phyloP scores from a whole-genome alignment of 139 green algal genomes.

The Gonium pectorale region DNA sequence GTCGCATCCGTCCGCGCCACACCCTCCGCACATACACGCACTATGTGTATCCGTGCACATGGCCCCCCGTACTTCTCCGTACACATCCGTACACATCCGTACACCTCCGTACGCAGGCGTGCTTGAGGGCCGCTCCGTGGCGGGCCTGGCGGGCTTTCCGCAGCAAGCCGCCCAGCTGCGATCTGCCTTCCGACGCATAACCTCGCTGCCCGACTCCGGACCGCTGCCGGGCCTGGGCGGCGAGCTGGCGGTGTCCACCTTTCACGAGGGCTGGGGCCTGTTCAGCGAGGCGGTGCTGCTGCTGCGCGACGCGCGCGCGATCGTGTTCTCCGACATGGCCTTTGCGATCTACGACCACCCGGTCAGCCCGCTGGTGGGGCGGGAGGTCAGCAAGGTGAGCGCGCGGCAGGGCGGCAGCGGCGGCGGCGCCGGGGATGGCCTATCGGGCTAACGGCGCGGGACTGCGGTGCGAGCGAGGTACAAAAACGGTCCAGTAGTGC shows the following conservation, averaged over 20 bases:
- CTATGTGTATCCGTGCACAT: too few species aligned
- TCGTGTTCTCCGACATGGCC: background rate
- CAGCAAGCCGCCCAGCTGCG: background rate
- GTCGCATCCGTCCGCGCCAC: too few species aligned
- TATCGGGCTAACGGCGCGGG: too few species aligned
- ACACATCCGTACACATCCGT: too few species aligned
- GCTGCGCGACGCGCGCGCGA: background rate
- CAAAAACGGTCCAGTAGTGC: too few species aligned
- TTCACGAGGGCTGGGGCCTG: background rate
- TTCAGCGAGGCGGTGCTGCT: background rate
- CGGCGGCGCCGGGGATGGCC: too few species aligned
- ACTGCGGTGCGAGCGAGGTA: too few species aligned
- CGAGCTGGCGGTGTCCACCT: background rate
- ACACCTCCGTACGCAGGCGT: too few species aligned
- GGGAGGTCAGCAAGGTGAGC: background rate
- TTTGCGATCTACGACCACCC: background rate
- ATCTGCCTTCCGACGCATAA: background rate
- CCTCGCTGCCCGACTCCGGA: background rate
- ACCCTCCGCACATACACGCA: too few species aligned
- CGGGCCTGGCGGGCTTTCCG: background rate
- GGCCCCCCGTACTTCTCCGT: too few species aligned
- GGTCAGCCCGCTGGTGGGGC: background rate
- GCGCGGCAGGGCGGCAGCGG: background rate
- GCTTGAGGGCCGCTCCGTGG: background rate
- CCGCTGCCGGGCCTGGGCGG: conserved; percentile 6